Evolutionary conservation across 257 asterid species (phyloP).

Genomic region (Leptodermis oblonga): DNA sequence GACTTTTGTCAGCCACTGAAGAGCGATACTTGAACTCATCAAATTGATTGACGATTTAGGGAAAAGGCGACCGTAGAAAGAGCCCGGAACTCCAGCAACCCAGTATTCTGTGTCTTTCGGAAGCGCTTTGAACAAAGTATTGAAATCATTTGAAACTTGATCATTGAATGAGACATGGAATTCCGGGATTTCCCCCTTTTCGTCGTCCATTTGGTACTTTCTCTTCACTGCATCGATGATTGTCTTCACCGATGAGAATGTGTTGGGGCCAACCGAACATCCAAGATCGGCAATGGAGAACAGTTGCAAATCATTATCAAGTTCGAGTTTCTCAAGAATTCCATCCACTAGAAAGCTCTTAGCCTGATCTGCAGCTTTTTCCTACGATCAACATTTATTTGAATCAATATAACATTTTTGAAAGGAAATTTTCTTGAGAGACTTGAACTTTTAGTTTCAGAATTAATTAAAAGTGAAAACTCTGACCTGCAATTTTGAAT

Average conservation of each 20-base stretch:
- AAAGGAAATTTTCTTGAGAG: no score
- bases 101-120: not conserved
- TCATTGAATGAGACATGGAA: constrained; percentile 12
- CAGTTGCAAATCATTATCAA: not conserved
- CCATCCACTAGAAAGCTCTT: not conserved
- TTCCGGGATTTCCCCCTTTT: not conserved
- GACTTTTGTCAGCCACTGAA: constrained; percentile 1
- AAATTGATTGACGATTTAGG: constrained; percentile 8
- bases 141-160: constrained; percentile 7
- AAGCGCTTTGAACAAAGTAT: constrained; percentile 9
- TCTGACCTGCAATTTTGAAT: not conserved
- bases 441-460: not conserved
- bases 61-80: constrained; percentile 14
- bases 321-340: constrained; percentile 8
- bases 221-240: constrained; percentile 31
- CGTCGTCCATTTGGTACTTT: constrained; percentile 12
- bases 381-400: not conserved
- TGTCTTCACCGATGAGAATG: constrained; percentile 37
- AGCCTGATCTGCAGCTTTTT: not conserved
- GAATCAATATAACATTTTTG: no score
- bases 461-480: not conserved
- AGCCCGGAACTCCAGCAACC: constrained; percentile 15
- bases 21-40: not conserved
- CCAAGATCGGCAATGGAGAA: constrained; percentile 47
- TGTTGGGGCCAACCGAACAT: constrained; percentile 49